These are phyloP conservation scores for Neurospora sp. DNA, from an alignment of 2,329 filamentous ascomycete species.

Conservation along the genomic window DNA sequence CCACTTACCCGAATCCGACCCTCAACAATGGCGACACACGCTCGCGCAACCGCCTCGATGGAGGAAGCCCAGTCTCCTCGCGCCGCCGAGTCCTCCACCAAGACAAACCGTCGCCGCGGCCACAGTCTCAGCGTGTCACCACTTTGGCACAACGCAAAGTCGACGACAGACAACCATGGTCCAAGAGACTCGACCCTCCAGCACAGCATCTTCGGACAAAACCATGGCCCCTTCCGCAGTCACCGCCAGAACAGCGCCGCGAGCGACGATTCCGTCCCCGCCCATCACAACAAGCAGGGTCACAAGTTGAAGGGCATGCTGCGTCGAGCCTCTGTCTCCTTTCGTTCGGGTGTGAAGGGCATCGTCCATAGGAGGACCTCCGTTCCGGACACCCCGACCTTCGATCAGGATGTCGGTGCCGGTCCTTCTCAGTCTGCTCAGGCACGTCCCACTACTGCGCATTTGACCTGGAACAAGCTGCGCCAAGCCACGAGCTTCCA, in stretches of 20 bases:
- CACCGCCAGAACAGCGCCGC: slow-evolving; percentile 6
- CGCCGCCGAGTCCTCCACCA: background rate
- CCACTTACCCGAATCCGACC: background rate
- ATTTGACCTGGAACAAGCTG: slow-evolving; percentile 41
- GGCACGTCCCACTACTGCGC: slow-evolving; percentile 30
- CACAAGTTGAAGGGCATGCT: slow-evolving; percentile 38
- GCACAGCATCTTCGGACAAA: background rate
- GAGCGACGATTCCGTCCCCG: slow-evolving; percentile 16
- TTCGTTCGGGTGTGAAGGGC: slow-evolving; percentile 32
- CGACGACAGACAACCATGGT: background rate
- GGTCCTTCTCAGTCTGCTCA: slow-evolving; percentile 10
- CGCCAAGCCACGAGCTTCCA: slow-evolving; percentile 41
- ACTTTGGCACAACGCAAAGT: background rate
- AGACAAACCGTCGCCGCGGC: background rate
- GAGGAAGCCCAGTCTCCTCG: background rate
- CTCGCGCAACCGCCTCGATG: background rate
- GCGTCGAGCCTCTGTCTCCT: slow-evolving; percentile 44
- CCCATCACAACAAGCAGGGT: slow-evolving; percentile 13
- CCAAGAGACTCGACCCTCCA: background rate
- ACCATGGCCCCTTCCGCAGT: background rate
- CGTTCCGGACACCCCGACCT: slow-evolving; percentile 21
- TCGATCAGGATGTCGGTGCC: slow-evolving; percentile 22
- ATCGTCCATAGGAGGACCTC: slow-evolving; percentile 42
- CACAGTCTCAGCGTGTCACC: background rate
- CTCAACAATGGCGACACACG: background rate